These are phyloP conservation scores for Penicillium maclennaniae DNA, from an alignment of 495 filamentous ascomycete species.

Conservation along the genomic window DNA sequence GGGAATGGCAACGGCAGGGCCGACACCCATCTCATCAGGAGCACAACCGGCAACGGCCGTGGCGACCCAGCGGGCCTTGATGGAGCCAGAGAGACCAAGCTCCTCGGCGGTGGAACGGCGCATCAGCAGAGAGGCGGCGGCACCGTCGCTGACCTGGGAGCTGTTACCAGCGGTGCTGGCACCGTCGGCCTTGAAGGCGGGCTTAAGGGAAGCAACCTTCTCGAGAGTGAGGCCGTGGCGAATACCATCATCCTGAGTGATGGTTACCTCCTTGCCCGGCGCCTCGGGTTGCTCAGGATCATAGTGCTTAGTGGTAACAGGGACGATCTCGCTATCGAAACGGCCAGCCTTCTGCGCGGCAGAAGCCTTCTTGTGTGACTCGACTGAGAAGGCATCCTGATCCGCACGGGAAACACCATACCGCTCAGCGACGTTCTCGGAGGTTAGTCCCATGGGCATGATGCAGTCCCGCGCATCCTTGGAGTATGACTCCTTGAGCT, in stretches of 20 bases:
- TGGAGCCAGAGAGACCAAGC: slow-evolving; percentile 62
- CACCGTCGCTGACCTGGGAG: slow-evolving; percentile 82
- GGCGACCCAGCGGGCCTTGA: slow-evolving; percentile 77
- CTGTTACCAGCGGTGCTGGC: slow-evolving; percentile 83
- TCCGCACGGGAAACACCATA: slow-evolving; percentile 71
- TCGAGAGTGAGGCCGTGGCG: slow-evolving; percentile 60
- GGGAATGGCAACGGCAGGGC: slow-evolving; percentile 81
- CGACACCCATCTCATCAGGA: slow-evolving; percentile 93
- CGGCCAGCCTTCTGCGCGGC: slow-evolving; percentile 62
- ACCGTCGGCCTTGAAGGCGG: slow-evolving; percentile 72
- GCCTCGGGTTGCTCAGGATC: slow-evolving; percentile 57
- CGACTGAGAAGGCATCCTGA: slow-evolving; percentile 79
- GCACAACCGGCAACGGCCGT: slow-evolving; percentile 69
- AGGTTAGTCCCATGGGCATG: slow-evolving; percentile 92
- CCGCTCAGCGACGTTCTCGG: slow-evolving; percentile 79
- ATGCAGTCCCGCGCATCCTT: slow-evolving; percentile 79
- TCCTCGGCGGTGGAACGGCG: slow-evolving; percentile 73
- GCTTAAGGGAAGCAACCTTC: slow-evolving; percentile 73
- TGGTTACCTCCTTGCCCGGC: slow-evolving; percentile 55
- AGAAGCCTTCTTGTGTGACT: slow-evolving; percentile 66
- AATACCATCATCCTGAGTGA: slow-evolving; percentile 79
- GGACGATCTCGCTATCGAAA: slow-evolving; percentile 76
- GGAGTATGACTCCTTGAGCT: slow-evolving; percentile 57
- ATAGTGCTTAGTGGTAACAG: slow-evolving; percentile 60
- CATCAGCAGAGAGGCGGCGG: slow-evolving; percentile 79